Evolutionary conservation across 768 basidiomycete species (phyloP).

Genomic region (Leucogyrophana mollusca): DNA sequence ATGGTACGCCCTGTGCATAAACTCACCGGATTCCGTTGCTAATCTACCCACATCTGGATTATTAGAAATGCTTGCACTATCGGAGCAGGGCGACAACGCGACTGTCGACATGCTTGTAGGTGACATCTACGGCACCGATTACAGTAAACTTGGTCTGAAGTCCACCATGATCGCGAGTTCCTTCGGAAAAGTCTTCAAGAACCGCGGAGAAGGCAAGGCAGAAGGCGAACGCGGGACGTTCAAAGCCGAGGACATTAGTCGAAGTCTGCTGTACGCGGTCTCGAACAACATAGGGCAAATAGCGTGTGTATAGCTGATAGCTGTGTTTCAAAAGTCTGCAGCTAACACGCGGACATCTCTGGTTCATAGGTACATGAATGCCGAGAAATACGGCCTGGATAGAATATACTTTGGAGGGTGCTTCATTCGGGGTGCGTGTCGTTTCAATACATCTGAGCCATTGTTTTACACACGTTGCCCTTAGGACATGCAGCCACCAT

Average conservation of each 20-base stretch:
- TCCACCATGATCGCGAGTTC: slow-evolving; percentile 98
- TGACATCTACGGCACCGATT: slow-evolving; percentile 99
- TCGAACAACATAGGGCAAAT: slow-evolving; percentile 99
- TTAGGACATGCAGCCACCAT: slow-evolving; percentile 96
- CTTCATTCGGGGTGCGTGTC: slow-evolving; percentile 86
- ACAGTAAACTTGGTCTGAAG: slow-evolving; percentile 91
- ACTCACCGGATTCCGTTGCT: not conserved
- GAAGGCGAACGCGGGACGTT: slow-evolving; percentile 65
- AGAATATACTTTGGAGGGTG: slow-evolving; percentile 99
- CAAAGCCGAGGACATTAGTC: slow-evolving; percentile 90
- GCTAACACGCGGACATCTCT: slow-evolving; percentile 6
- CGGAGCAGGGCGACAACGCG: slow-evolving; percentile 92
- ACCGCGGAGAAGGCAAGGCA: slow-evolving; percentile 49
- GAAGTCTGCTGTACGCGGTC: slow-evolving; percentile 91
- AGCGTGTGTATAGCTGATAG: slow-evolving; percentile 67
- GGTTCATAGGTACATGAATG: slow-evolving; percentile 81
- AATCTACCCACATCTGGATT: slow-evolving; percentile 7
- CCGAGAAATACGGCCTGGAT: slow-evolving; percentile 95
- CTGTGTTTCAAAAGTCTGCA: no score
- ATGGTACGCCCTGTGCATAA: slow-evolving; percentile 62
- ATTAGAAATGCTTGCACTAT: slow-evolving; percentile 92
- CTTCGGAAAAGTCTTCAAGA: slow-evolving; percentile 98
- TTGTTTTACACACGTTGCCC: slow-evolving; percentile 10
- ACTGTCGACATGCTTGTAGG: slow-evolving; percentile 98
- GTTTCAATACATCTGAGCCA: not conserved